Percentiles rank a stretch among this genome's conserved stretches.
phyloP scores from a whole-genome alignment of 495 filamentous ascomycete genomes.

The Astrothelium subdiscretum region DNA sequence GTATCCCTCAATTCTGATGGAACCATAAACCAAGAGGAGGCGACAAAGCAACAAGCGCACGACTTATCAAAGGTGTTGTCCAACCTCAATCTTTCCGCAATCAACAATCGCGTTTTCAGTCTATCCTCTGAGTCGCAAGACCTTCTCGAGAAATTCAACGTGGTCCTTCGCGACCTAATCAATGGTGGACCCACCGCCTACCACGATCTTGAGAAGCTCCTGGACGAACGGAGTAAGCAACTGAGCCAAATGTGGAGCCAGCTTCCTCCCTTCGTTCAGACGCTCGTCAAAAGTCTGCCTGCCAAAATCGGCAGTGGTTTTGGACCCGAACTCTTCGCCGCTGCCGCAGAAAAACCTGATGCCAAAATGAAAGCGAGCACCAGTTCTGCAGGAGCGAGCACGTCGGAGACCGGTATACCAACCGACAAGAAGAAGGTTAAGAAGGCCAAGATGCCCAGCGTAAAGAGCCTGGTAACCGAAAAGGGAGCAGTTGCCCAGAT shows the following conservation, averaged over 20 bases:
- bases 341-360: conserved; percentile 58
- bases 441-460: conserved; percentile 36
- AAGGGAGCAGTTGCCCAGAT: conserved; percentile 72
- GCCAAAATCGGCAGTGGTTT: conserved; percentile 63
- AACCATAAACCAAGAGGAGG: conserved; percentile 28
- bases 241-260: conserved; percentile 64
- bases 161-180: conserved; percentile 81
- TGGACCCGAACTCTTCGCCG: conserved; percentile 70
- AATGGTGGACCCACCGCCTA: conserved; percentile 90
- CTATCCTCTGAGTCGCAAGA: conserved; percentile 69
- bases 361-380: conserved; percentile 31
- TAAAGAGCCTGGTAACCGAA: conserved; percentile 75
- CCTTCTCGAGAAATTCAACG: conserved; percentile 68
- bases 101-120: conserved; percentile 72
- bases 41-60: conserved; percentile 49
- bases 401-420: conserved; percentile 32
- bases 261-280: conserved; percentile 74
- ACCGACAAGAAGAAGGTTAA: conserved; percentile 38
- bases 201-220: conserved; percentile 68
- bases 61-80: conserved; percentile 70
- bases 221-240: conserved; percentile 67
- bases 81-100: conserved; percentile 63
- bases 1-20: conserved; percentile 16
- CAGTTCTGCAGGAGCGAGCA: conserved; percentile 9
- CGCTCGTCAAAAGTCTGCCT: conserved; percentile 73